These are phyloP conservation scores for Lenwebbia sp. DNA, from an alignment of 345 rosid species.

Conservation along the genomic window DNA sequence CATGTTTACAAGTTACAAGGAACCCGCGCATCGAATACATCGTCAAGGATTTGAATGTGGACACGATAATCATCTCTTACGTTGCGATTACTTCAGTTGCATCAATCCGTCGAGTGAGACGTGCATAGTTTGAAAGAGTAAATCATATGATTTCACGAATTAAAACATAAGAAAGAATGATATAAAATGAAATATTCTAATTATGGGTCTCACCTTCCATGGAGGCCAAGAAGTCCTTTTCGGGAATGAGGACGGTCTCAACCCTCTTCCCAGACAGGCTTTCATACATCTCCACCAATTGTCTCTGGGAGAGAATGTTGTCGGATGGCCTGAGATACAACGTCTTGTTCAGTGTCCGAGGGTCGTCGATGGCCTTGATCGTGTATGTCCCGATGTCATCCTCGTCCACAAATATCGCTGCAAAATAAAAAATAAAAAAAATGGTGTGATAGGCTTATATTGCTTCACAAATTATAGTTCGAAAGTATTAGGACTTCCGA, in stretches of 20 bases:
- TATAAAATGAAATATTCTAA: no score
- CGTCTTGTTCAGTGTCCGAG: slow-evolving; percentile 56
- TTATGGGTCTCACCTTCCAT: slow-evolving; percentile 29
- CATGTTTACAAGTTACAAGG: no score
- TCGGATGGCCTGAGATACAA: slow-evolving; percentile 39
- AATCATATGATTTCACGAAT: no score
- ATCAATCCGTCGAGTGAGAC: no score
- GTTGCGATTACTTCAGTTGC: no score
- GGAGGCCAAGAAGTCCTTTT: slow-evolving; percentile 46
- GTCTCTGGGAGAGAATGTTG: slow-evolving; percentile 48
- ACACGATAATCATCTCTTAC: no score
- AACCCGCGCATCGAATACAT: no score
- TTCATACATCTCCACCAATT: slow-evolving; percentile 62
- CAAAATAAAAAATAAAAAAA: not conserved
- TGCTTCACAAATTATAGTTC: no score
- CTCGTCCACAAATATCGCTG: slow-evolving; percentile 57
- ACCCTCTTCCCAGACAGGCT: slow-evolving; percentile 34
- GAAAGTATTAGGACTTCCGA: no score
- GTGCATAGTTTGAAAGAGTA: no score
- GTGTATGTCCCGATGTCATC: slow-evolving; percentile 65
- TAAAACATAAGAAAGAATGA: not conserved
- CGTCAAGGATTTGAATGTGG: no score
- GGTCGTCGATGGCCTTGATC: slow-evolving; percentile 62
- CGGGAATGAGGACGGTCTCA: slow-evolving; percentile 29
- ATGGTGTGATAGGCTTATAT: no score